Evolutionary conservation across 345 rosid species (phyloP).

Genomic region (Aquilaria sinensis): DNA sequence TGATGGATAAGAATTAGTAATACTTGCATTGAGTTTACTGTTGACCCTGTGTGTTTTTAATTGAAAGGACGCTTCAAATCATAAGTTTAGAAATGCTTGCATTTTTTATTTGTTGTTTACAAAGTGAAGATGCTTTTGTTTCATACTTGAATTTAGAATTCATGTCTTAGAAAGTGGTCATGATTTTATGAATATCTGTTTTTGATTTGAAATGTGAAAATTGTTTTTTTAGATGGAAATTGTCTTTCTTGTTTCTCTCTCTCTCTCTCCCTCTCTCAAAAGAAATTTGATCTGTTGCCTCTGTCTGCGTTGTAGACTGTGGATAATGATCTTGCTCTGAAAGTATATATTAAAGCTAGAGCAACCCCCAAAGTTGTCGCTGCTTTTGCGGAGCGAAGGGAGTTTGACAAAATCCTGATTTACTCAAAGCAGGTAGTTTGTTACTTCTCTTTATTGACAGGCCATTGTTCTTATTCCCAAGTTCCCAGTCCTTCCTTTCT

Average conservation of each 20-base stretch:
- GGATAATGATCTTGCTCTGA: conserved; percentile 95
- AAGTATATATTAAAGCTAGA: conserved; percentile 93
- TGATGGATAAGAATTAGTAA: not conserved
- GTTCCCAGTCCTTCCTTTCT: too few species aligned
- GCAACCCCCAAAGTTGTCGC: conserved; percentile 99
- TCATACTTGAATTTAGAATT: too few species aligned
- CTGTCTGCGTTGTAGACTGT: conserved; percentile 62
- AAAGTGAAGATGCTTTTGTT: too few species aligned
- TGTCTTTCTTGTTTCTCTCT: too few species aligned
- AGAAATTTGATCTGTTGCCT: not conserved
- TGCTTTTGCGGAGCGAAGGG: conserved; percentile 97
- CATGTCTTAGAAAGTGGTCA: conserved; percentile 1
- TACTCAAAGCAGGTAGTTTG: conserved; percentile 84
- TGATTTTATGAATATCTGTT: conserved; percentile 1
- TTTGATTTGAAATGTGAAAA: not conserved
- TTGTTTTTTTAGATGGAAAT: not conserved
- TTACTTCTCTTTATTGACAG: not conserved
- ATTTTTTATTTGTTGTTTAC: too few species aligned
- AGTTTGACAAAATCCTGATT: conserved; percentile 89
- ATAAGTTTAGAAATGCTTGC: too few species aligned
- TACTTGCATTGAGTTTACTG: not conserved
- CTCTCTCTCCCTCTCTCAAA: too few species aligned
- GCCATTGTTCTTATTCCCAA: too few species aligned
- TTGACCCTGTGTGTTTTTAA: not conserved
- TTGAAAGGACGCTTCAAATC: too few species aligned